These are phyloP conservation scores for Fusarium redolens DNA, from an alignment of 2,329 filamentous ascomycete species.

Conservation along the genomic window DNA sequence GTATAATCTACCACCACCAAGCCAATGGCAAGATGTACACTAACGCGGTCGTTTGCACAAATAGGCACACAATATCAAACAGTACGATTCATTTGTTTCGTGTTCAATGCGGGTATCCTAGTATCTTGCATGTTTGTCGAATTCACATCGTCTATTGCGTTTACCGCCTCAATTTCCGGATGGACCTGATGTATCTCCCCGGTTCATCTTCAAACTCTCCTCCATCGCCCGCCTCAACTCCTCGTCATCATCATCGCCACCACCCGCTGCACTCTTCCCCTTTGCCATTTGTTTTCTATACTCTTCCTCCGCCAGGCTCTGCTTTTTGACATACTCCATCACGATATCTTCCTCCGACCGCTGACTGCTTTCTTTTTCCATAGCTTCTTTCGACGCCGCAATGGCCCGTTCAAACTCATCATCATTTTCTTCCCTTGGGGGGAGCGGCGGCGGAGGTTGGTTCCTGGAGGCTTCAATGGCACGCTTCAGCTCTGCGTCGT, in stretches of 20 bases:
- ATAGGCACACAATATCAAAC: neutral
- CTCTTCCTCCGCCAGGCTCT: constrained; percentile 77
- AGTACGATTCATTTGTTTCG: neutral
- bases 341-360: constrained; percentile 76
- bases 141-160: neutral
- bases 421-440: constrained; percentile 39
- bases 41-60: neutral
- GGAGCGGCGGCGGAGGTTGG: constrained; percentile 33
- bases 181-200: constrained; percentile 42
- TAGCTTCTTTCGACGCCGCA: constrained; percentile 52
- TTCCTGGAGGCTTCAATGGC: constrained; percentile 56
- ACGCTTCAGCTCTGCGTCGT: constrained; percentile 54
- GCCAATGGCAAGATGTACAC: neutral
- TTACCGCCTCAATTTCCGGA: constrained; percentile 32
- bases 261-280: constrained; percentile 49
- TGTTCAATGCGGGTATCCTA: constrained; percentile 27
- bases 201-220: constrained; percentile 62
- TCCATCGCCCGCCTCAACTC: constrained; percentile 67
- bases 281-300: constrained; percentile 51
- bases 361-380: constrained; percentile 54
- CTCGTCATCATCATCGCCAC: constrained; percentile 62
- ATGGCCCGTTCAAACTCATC: constrained; percentile 55
- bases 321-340: constrained; percentile 79
- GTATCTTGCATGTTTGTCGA: neutral
- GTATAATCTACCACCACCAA: neutral